Evolutionary conservation across 345 rosid genomes (phyloP), one percentile per base, ranked within the genome.

Genomic region (Atalantia buxifolia): DNA sequence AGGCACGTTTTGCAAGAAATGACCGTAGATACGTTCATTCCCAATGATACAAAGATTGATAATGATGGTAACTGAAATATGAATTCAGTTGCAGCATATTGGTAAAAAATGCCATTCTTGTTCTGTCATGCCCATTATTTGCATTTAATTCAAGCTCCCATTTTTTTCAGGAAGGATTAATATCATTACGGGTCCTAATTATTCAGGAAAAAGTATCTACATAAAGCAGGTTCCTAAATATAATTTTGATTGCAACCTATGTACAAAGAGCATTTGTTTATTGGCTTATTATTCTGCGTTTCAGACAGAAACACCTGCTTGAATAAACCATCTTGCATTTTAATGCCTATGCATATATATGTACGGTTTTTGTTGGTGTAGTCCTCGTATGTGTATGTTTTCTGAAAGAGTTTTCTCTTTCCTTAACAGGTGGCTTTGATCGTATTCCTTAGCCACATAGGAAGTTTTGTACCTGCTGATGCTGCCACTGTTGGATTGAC

Each of bases 1-100:
- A 94, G 99, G 80, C 99, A 95, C 85, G 88, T 91, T 87, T 89
- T 95, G 90, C 99, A 95, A 89, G 99, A 95, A 89, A 91, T 95
- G 98, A 88, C 94, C 0, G 97, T 95, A 9, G 97, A 94, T 87
- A 91, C 99, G 50, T 95, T 94, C 84, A 94, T 95, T 81, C 99
- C 99, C 1, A 95, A 95, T 76, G 92, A 93, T 86, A 93, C 97
- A 65, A 89, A 84, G 81, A 83, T 92, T 80, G 74, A 79, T 78
- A 83, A 83, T 66, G 89, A 88, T 76, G 97, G 98, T 95, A 81
- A 75, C 35, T 68, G 67, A 81, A 76, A n/a, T 65, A 4, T 63
- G 64, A 38, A 28, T 74, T 81, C 27, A 77, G 66, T 19, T 40
- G 27, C 18, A 77, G 76, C 78, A 66, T 69, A 59, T 62, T 18